Percentiles rank a stretch among this genome's conserved stretches.
Conservation (phyloP, 352 stramenopile species). For the Elongisporangium undulatum region DNA sequence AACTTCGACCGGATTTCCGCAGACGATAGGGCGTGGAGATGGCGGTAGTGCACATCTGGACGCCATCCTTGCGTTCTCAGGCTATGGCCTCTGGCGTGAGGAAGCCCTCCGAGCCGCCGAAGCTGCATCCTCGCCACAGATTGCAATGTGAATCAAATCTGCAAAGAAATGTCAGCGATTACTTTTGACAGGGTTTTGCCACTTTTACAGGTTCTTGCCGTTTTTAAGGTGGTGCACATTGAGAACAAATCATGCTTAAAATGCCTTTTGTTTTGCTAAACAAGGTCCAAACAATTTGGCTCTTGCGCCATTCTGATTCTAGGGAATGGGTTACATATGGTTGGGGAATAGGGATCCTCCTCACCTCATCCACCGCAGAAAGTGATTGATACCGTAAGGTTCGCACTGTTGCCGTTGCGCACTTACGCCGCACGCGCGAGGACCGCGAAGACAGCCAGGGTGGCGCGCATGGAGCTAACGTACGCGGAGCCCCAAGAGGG, state of each 20-base stretch:
- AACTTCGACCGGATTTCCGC: conserved; percentile 48
- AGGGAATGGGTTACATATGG: background rate
- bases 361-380: background rate
- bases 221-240: background rate
- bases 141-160: background rate
- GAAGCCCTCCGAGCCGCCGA: background rate
- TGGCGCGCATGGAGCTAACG: background rate
- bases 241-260: background rate
- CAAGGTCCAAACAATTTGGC: background rate
- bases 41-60: conserved; percentile 6
- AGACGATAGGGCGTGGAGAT: conserved; percentile 35
- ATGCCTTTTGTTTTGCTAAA: background rate
- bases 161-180: background rate
- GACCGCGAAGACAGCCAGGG: background rate
- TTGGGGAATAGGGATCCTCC: background rate
- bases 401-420: background rate
- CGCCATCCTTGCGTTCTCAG: background rate
- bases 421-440: background rate
- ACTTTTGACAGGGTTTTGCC: background rate
- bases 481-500: conserved; percentile 10
- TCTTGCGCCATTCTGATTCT: background rate
- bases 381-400: background rate
- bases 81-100: background rate
- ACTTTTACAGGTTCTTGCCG: background rate
- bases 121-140: background rate